Evolutionary conservation across 176 grass and related monocot genomes (phyloP), one percentile per base, ranked within the genome.

Genomic region (Carex pumila): DNA sequence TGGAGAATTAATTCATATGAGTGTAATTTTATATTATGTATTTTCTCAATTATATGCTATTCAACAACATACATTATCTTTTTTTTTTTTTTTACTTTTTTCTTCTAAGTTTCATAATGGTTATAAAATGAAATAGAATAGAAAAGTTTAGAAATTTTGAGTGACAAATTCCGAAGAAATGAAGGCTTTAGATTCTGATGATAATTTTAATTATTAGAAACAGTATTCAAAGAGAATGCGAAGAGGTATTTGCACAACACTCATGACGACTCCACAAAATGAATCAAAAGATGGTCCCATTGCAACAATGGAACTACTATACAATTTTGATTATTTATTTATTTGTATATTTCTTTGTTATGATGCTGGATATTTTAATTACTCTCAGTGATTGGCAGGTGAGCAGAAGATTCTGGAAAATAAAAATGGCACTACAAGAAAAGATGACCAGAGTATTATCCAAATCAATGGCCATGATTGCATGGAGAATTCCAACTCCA

Each of bases 371-470:
- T 90, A 91, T 89, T 94, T 93, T 94, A 91, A 93, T 94, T 77
- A 92, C 89, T 91, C 89, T 90, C 91, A 93, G 94, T 85, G 83
- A 93, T 90, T 98, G 88, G 79, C 92, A 98, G 95, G 95, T 86
- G 91, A 90, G 50, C 63, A 90, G 84, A 85, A 88, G 78, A 90
- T 93, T 80, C 61, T 90, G 79, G 85, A 84, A 87, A 85, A 62
- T 84, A 78, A 86, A 65, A 98, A 98, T 61, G 92, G 88, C 61
- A 82, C 76, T 80, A 81, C 89, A 72, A 75, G 70, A 81, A 69
- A 41, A 52, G 85, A 94, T 66, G 55, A 86, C 64, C 82, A 81
- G 10, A 56, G 22, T 77, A 77, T 25, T 84, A 81, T 59, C 75
- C 57, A 41, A 74, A 79, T 85, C 81, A n/a, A 78, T 65, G 85